These are phyloP conservation scores for Boechera stricta DNA, from an alignment of 345 rosid genomes.

Conservation along the genomic window DNA sequence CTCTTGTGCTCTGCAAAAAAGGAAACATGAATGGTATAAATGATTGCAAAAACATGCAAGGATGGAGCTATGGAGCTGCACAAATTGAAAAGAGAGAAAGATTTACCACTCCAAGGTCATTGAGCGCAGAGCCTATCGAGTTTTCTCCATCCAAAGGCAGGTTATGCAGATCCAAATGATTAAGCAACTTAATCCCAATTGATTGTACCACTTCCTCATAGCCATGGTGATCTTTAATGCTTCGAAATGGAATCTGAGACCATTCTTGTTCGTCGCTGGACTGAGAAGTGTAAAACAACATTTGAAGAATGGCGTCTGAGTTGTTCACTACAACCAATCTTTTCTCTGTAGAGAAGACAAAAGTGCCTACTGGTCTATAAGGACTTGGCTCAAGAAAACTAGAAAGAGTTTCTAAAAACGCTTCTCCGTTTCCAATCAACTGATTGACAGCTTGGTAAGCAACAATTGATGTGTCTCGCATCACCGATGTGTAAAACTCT, in stretches of 20 bases:
- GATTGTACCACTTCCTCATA: slow-evolving; percentile 50
- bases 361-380: slow-evolving; percentile 79
- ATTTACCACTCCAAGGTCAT: slow-evolving; percentile 76
- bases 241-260: slow-evolving; percentile 41
- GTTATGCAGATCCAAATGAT: slow-evolving; percentile 47
- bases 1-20: slow-evolving; percentile 61
- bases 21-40: slow-evolving; percentile 1
- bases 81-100: slow-evolving; percentile 1
- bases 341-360: slow-evolving; percentile 60
- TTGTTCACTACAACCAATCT: slow-evolving; percentile 60
- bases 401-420: slow-evolving; percentile 59
- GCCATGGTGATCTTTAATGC: slow-evolving; percentile 55
- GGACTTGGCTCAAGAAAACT: slow-evolving; percentile 74
- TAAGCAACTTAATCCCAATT: slow-evolving; percentile 45
- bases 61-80: background rate
- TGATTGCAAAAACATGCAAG: background rate
- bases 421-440: slow-evolving; percentile 71
- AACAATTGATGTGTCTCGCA: slow-evolving; percentile 60
- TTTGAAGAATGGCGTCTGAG: slow-evolving; percentile 76
- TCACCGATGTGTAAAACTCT: slow-evolving; percentile 53
- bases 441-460: slow-evolving; percentile 65
- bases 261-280: slow-evolving; percentile 46
- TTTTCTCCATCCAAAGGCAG: slow-evolving; percentile 43
- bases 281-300: slow-evolving; percentile 72
- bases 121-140: slow-evolving; percentile 37